These are phyloP conservation scores for Salvia hispanica DNA, from an alignment of 257 asterid species.

Conservation along the genomic window DNA sequence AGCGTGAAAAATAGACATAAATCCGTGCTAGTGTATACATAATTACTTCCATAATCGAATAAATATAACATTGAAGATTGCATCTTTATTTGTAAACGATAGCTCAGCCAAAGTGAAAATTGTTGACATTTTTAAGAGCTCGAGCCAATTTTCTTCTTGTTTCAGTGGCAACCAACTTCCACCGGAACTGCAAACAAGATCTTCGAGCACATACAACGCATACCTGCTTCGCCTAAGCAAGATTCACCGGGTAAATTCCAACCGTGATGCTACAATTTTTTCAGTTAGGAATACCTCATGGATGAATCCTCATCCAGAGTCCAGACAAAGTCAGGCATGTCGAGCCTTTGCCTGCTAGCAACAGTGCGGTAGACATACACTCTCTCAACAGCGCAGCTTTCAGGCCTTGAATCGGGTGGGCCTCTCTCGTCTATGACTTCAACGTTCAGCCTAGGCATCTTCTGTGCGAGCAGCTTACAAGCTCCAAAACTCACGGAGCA, in stretches of 20 bases:
- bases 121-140: conserved; percentile 54
- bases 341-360: conserved; percentile 69
- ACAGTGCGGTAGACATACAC: conserved; percentile 81
- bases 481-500: conserved; percentile 92
- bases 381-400: conserved; percentile 70
- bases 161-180: conserved; percentile 24
- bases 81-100: conserved; percentile 41
- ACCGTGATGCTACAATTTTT: neutral
- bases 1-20: conserved; percentile 21
- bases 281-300: conserved; percentile 38
- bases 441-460: conserved; percentile 80
- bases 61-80: conserved; percentile 19
- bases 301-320: conserved; percentile 60
- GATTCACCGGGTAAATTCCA: neutral
- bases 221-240: conserved; percentile 45
- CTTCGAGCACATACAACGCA: conserved; percentile 29
- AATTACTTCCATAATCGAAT: conserved; percentile 16
- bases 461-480: conserved; percentile 79
- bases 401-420: conserved; percentile 76
- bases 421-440: conserved; percentile 95
- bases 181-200: conserved; percentile 44
- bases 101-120: conserved; percentile 64
- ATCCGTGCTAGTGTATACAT: conserved; percentile 42
- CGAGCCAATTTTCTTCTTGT: neutral
- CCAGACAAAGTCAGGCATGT: conserved; percentile 88